Evolutionary conservation across 2,329 filamentous ascomycete species (phyloP).

Genomic region (Rhexocercosporidium sp.): DNA sequence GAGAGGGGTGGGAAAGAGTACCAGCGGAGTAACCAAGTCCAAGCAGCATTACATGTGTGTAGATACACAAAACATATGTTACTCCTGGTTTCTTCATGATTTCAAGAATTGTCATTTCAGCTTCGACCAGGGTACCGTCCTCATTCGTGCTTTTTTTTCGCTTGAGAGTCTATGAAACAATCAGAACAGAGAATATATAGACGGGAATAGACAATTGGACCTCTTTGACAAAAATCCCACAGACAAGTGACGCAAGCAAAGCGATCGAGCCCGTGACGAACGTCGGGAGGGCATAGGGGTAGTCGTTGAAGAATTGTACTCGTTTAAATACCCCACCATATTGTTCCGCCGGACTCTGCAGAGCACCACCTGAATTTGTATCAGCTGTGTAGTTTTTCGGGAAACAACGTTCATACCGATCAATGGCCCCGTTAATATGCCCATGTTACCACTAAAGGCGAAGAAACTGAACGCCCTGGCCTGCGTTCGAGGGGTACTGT

Average conservation of each 20-base stretch:
- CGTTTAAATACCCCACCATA: slow-evolving; percentile 63
- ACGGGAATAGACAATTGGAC: slow-evolving; percentile 21
- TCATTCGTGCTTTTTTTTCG: slow-evolving; percentile 32
- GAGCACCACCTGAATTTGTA: slow-evolving; percentile 58
- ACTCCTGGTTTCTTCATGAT: slow-evolving; percentile 70
- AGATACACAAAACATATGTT: slow-evolving; percentile 66
- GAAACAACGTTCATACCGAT: slow-evolving; percentile 43
- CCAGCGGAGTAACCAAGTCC: slow-evolving; percentile 72
- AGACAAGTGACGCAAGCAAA: slow-evolving; percentile 56
- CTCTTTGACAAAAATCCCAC: slow-evolving; percentile 65
- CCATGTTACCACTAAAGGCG: slow-evolving; percentile 75
- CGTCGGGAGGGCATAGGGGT: slow-evolving; percentile 69
- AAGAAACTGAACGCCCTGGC: slow-evolving; percentile 78
- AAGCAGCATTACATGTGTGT: slow-evolving; percentile 69
- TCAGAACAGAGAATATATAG: not conserved
- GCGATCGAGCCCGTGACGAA: slow-evolving; percentile 62
- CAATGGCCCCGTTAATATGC: slow-evolving; percentile 71
- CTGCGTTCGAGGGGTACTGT: slow-evolving; percentile 71
- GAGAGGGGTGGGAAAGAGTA: slow-evolving; percentile 1
- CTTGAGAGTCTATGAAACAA: slow-evolving; percentile 49
- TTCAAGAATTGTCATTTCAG: slow-evolving; percentile 52
- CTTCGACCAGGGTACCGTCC: slow-evolving; percentile 24
- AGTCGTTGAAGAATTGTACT: slow-evolving; percentile 63
- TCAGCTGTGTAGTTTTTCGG: slow-evolving; percentile 9
- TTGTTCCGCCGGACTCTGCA: slow-evolving; percentile 70